Evolutionary conservation across 257 asterid species (phyloP).

Genomic region (Solanum sejunctum): DNA sequence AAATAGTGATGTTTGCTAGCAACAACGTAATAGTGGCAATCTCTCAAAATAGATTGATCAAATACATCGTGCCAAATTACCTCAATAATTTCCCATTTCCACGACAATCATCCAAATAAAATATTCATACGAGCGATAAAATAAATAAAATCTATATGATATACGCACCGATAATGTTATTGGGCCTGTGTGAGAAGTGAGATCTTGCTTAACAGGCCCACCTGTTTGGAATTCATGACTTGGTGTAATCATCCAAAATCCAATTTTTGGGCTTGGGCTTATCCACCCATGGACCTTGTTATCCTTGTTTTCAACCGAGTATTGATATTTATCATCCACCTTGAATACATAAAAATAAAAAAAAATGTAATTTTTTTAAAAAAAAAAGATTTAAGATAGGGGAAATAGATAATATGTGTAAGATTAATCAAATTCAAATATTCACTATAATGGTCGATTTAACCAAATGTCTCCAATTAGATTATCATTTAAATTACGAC

Average conservation of each 20-base stretch:
- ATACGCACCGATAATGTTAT: slow-evolving; percentile 10
- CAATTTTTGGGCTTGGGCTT: slow-evolving; percentile 1
- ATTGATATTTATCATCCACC: slow-evolving; percentile 35
- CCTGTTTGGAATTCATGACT: slow-evolving; percentile 21
- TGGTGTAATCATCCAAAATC: slow-evolving; percentile 28
- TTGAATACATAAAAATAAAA: background rate
- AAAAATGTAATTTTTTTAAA: background rate
- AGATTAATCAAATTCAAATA: background rate
- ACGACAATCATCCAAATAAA: background rate
- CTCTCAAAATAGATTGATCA: no score
- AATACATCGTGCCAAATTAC: background rate
- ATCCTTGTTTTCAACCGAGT: slow-evolving; percentile 11
- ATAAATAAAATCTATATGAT: background rate
- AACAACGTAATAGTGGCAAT: no score
- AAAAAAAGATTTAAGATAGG: background rate
- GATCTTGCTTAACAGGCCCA: slow-evolving; percentile 27
- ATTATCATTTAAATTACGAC: no score
- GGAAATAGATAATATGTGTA: background rate
- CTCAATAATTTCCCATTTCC: background rate
- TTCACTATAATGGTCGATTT: background rate
- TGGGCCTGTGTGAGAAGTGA: slow-evolving; percentile 33
- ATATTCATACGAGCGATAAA: background rate
- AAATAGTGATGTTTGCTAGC: no score
- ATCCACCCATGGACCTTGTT: slow-evolving; percentile 25
- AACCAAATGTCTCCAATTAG: background rate